phyloP scores from a whole-genome alignment of 441 rosid species.

The Hura crepitans region DNA sequence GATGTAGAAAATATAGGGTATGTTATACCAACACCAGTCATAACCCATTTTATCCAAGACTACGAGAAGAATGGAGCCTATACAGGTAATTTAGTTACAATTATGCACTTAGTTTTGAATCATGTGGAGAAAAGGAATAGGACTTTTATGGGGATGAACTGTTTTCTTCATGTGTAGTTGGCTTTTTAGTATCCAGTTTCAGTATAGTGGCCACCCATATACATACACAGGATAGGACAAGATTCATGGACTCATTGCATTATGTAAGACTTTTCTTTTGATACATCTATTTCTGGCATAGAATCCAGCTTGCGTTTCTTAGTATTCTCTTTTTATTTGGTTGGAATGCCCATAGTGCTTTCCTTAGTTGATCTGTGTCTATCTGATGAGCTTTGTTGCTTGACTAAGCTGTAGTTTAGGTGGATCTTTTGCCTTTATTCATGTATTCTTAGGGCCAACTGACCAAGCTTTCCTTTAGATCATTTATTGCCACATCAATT shows the following conservation, averaged over 20 bases:
- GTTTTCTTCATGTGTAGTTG: neutral
- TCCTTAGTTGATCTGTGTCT: neutral
- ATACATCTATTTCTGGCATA: neutral
- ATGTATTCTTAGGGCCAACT: neutral
- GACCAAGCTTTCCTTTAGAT: neutral
- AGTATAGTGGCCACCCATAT: neutral
- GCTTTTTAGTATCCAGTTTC: neutral
- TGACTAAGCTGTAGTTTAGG: neutral
- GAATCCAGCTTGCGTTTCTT: neutral
- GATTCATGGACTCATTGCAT: neutral
- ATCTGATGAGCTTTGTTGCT: neutral
- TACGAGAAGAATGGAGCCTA: slow-evolving; percentile 81
- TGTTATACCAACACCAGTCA: slow-evolving; percentile 93
- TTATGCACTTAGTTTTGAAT: neutral
- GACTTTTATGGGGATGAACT: neutral
- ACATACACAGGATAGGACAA: neutral
- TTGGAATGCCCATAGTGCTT: neutral
- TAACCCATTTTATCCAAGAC: slow-evolving; percentile 80
- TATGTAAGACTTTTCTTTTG: neutral
- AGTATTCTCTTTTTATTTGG: neutral
- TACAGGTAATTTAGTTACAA: slow-evolving; percentile 49
- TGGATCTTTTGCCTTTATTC: slow-evolving; percentile 6
- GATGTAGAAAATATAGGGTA: slow-evolving; percentile 92
- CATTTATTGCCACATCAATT: neutral
- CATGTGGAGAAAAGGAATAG: neutral